These are phyloP conservation scores for Arctium lappa DNA, from an alignment of 129 eudicot species.

Conservation along the genomic window DNA sequence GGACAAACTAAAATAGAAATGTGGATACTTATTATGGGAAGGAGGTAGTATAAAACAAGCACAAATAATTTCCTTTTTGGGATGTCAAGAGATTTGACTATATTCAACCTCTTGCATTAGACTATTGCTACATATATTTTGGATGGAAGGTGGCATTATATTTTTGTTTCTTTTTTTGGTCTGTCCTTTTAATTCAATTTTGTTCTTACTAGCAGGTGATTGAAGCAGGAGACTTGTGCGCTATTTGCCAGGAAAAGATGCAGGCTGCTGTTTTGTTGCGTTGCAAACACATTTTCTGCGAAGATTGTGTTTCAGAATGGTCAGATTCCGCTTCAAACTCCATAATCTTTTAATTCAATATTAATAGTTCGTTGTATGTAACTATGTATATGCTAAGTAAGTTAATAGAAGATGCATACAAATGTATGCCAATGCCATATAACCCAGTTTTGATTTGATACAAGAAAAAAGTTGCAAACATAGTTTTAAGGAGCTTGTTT, in stretches of 20 bases:
- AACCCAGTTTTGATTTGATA: neutral
- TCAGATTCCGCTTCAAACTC: slow-evolving; percentile 25
- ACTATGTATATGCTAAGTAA: neutral
- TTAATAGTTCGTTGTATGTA: neutral
- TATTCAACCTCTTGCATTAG: neutral
- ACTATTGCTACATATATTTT: neutral
- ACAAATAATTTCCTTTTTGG: neutral
- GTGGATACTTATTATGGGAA: neutral
- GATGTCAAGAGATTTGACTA: neutral
- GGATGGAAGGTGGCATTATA: neutral
- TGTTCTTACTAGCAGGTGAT: slow-evolving; percentile 43
- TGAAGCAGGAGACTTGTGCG: slow-evolving; percentile 79
- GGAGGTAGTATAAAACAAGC: neutral
- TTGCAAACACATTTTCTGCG: slow-evolving; percentile 84
- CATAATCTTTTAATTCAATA: neutral
- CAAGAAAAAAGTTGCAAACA: too few relatives aligned
- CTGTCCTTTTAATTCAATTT: neutral
- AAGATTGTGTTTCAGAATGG: slow-evolving; percentile 94
- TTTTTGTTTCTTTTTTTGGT: neutral
- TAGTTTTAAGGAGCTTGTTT: too few relatives aligned
- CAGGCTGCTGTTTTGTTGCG: slow-evolving; percentile 67
- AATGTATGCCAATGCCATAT: neutral
- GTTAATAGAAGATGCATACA: neutral
- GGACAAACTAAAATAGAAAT: neutral
- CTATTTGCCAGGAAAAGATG: slow-evolving; percentile 92